Percentiles rank a stretch among this genome's conserved stretches.
Evolutionary conservation across 495 filamentous ascomycete genomes (phyloP).

Genomic region (Penicillium daleae): DNA sequence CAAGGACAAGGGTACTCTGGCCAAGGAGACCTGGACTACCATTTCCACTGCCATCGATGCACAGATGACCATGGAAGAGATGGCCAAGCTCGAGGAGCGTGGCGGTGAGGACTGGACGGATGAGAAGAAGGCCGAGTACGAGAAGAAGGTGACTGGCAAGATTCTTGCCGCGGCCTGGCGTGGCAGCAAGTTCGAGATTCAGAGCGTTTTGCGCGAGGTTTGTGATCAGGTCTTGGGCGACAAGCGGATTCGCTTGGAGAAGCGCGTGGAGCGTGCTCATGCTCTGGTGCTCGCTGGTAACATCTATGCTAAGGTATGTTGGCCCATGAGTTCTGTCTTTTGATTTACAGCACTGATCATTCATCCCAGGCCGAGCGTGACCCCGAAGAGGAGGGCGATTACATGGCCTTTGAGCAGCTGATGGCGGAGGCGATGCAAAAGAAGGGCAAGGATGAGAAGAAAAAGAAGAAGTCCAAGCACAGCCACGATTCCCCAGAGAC

Average conservation of each 20-base stretch:
- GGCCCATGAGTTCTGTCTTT: background rate
- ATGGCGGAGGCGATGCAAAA: constrained; percentile 95
- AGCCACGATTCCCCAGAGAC: constrained; percentile 17
- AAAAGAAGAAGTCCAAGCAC: constrained; percentile 60
- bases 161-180: constrained; percentile 98
- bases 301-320: constrained; percentile 80
- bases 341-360: constrained; percentile 10
- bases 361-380: constrained; percentile 77
- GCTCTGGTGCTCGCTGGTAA: constrained; percentile 86
- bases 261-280: constrained; percentile 88
- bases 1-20: constrained; percentile 95
- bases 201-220: constrained; percentile 90
- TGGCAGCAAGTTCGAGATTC: constrained; percentile 97
- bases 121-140: constrained; percentile 96
- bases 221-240: constrained; percentile 74
- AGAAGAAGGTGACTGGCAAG: constrained; percentile 93
- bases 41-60: constrained; percentile 97
- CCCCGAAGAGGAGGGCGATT: constrained; percentile 96
- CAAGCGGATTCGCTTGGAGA: constrained; percentile 79
- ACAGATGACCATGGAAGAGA: constrained; percentile 98
- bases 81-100: constrained; percentile 93
- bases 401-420: constrained; percentile 98
- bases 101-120: constrained; percentile 99
- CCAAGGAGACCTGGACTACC: constrained; percentile 98
- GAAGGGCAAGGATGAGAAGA: constrained; percentile 79